phyloP scores from a whole-genome alignment of 805 yeast genomes.

The Candida vartiovaarae region DNA sequence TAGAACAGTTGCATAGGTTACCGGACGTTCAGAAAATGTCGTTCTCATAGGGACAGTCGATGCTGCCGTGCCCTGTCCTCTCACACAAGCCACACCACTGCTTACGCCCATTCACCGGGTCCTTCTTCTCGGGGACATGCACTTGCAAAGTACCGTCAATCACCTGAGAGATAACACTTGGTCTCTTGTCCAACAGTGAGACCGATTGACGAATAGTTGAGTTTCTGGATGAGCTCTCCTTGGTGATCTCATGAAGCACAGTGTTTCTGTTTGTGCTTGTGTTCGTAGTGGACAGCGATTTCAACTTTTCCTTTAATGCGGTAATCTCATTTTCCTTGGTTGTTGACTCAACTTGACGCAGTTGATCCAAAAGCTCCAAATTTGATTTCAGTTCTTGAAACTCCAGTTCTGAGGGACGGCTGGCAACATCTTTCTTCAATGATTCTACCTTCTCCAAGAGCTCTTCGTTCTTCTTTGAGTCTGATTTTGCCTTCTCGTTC shows the following conservation, averaged over 20 bases:
- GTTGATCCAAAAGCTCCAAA: constrained; percentile 32
- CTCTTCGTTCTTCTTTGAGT: constrained; percentile 19
- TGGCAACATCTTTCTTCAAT: constrained; percentile 19
- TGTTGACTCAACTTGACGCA: constrained; percentile 24
- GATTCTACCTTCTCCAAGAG: constrained; percentile 19
- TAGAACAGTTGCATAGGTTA: too few relatives aligned
- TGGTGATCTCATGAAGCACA: neutral
- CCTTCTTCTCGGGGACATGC: constrained; percentile 43
- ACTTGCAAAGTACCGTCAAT: constrained; percentile 36
- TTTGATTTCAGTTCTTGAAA: constrained; percentile 39
- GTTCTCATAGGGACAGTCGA: constrained; percentile 74
- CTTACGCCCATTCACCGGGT: constrained; percentile 67
- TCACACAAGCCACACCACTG: constrained; percentile 95
- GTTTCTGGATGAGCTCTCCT: neutral
- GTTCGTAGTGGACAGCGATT: neutral
- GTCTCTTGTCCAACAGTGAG: constrained; percentile 10
- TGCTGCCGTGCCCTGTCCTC: constrained; percentile 78
- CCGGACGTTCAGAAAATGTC: constrained; percentile 15
- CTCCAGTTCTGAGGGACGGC: constrained; percentile 34
- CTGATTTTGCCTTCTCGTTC: constrained; percentile 3
- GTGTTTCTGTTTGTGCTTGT: neutral
- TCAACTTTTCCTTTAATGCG: constrained; percentile 14
- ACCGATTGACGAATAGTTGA: neutral
- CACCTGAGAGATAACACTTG: constrained; percentile 22
- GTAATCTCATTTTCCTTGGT: constrained; percentile 21